A percentile compares a stretch with the other conserved stretches of the same genome.
Conservation (phyloP, 768 basidiomycete species). For the Sistotremastrum niveocremeum region DNA sequence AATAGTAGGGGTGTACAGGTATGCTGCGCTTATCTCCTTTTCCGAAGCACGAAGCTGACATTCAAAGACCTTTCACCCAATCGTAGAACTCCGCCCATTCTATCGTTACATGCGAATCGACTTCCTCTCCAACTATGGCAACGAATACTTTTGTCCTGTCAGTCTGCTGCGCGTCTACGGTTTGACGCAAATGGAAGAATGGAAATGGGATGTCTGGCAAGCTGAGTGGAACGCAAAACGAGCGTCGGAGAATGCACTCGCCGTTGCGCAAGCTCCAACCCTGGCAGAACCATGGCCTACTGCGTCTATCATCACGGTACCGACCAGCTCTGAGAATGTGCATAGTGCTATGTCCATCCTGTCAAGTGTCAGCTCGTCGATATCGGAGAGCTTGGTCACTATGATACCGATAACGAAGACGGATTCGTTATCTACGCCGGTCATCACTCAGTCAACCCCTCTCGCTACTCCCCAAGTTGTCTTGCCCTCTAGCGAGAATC, state of each 20-base stretch:
- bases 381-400: too few species aligned
- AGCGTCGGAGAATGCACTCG: constrained; percentile 14
- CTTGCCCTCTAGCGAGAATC: too few species aligned
- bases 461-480: too few species aligned
- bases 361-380: too few species aligned
- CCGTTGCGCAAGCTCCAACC: too few species aligned
- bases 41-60: neutral
- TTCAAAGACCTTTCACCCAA: constrained; percentile 61
- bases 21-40: constrained; percentile 14
- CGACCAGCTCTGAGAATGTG: too few species aligned
- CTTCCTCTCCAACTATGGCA: constrained; percentile 86
- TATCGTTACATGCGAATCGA: constrained; percentile 91
- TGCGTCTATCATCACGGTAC: too few species aligned
- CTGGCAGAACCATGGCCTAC: too few species aligned
- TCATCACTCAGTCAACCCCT: too few species aligned
- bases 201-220: constrained; percentile 85
- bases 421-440: too few species aligned
- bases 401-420: too few species aligned
- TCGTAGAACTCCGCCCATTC: constrained; percentile 62
- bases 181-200: constrained; percentile 90
- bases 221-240: constrained; percentile 43
- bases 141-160: constrained; percentile 93
- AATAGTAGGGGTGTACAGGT: constrained; percentile 89
- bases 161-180: constrained; percentile 90
- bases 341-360: too few species aligned